Conservation (phyloP, 2,329 filamentous ascomycete species). For the Fusarium globosum region DNA sequence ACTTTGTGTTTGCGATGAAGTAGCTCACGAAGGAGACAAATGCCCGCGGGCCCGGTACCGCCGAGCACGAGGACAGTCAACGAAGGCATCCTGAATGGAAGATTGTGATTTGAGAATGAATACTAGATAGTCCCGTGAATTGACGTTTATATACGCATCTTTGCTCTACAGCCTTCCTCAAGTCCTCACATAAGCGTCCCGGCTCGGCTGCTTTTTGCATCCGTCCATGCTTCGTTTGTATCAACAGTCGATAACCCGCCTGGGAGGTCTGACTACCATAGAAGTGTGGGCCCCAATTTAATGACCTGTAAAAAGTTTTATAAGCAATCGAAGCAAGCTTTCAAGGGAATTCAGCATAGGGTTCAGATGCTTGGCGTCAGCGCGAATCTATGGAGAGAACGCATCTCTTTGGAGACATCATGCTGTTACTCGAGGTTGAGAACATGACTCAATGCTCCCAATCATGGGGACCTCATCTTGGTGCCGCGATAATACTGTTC, state of each 20-base stretch:
- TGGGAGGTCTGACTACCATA: no score
- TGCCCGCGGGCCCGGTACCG: constrained; percentile 48
- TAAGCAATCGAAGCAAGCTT: not conserved
- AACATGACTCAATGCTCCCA: not conserved
- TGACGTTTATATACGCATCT: no score
- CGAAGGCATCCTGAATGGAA: not conserved
- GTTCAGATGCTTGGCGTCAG: not conserved
- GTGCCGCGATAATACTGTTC: not conserved
- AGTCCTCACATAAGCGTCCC: no score
- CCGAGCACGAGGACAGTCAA: constrained; percentile 43
- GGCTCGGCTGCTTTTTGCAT: no score
- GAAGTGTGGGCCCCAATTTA: no score
- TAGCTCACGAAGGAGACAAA: constrained; percentile 47
- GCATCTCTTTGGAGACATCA: not conserved
- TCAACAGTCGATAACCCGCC: no score
- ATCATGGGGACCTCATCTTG: not conserved
- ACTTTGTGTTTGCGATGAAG: constrained; percentile 41
- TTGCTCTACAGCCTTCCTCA: no score
- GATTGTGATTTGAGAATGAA: no score
- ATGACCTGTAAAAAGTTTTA: no score
- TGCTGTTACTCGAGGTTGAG: constrained; percentile 10
- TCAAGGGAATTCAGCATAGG: constrained; percentile 1
- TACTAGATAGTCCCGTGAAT: no score
- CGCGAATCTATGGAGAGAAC: not conserved
- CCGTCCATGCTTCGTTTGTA: no score